Conservation (phyloP, 1,139 yeast genomes). For the Geotrichum phurueaensis region DNA sequence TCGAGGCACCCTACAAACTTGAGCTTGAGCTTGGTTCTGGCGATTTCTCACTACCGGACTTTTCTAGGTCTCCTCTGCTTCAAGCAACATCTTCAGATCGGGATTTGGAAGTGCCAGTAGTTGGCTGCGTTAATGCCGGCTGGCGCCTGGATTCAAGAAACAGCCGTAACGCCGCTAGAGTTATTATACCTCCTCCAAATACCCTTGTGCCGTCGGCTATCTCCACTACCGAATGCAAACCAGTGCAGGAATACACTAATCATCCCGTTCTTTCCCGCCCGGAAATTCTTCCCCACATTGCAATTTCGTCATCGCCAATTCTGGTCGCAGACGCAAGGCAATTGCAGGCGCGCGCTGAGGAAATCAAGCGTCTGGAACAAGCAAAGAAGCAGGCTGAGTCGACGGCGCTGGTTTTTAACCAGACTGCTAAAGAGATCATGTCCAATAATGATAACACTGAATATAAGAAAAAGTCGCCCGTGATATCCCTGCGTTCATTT, state of each 20-base stretch:
- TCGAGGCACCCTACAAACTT: background rate
- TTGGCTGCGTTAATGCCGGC: background rate
- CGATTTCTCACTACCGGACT: background rate
- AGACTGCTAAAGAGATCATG: background rate
- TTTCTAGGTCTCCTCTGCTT: background rate
- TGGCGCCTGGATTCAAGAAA: background rate
- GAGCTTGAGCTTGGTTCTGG: background rate
- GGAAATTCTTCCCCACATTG: background rate
- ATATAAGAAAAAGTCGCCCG: conserved; percentile 4
- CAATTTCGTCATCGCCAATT: background rate
- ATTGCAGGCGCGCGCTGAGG: background rate
- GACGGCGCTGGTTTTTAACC: background rate
- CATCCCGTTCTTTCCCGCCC: background rate
- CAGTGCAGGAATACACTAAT: background rate
- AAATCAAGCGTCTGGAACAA: background rate
- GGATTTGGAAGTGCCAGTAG: background rate
- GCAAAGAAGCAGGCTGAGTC: background rate
- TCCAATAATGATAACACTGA: background rate
- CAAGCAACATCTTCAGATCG: background rate
- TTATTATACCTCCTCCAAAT: conserved; percentile 6
- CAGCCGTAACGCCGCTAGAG: background rate
- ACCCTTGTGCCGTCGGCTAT: conserved; percentile 7
- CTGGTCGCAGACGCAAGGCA: background rate
- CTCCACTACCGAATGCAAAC: background rate
- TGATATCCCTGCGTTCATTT: conserved; percentile 11